A percentile compares a stretch with the other conserved stretches of the same genome.
These are phyloP conservation scores for Populus ilicifolia DNA, from an alignment of 345 rosid species.

Conservation along the genomic window DNA sequence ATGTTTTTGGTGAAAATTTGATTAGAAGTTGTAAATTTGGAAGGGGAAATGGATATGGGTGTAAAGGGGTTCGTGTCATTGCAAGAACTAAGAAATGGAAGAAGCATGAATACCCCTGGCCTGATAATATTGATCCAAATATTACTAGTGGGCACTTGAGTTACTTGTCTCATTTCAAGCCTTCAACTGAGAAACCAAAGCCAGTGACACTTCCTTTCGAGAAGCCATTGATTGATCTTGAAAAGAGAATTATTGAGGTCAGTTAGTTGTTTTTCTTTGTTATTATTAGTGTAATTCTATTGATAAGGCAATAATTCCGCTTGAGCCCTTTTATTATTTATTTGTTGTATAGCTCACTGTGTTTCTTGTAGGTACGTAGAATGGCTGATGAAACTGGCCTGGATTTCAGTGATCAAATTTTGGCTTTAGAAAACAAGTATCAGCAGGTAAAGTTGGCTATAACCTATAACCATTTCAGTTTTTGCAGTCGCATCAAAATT, in stretches of 20 bases:
- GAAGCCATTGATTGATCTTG: conserved; percentile 71
- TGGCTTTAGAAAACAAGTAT: conserved; percentile 67
- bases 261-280: not conserved
- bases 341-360: conserved; percentile 1
- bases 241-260: conserved; percentile 84
- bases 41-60: conserved; percentile 3
- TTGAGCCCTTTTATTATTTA: not conserved
- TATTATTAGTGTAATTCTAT: not conserved
- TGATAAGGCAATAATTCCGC: not conserved
- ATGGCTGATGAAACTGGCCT: conserved; percentile 86
- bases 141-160: conserved; percentile 78
- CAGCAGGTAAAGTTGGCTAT: conserved; percentile 47
- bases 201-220: conserved; percentile 86
- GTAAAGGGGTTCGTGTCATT: conserved; percentile 30
- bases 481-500: too few relatives aligned
- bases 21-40: conserved; percentile 10
- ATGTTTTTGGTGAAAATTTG: not conserved
- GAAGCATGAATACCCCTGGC: conserved; percentile 95
- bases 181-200: conserved; percentile 61
- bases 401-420: conserved; percentile 85
- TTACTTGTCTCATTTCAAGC: conserved; percentile 81
- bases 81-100: conserved; percentile 70
- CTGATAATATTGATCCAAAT: conserved; percentile 81
- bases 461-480: too few relatives aligned
- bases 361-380: conserved; percentile 68